Base-by-base conservation (phyloP, 345 rosid species). In the Hibiscus syriacus region DNA sequence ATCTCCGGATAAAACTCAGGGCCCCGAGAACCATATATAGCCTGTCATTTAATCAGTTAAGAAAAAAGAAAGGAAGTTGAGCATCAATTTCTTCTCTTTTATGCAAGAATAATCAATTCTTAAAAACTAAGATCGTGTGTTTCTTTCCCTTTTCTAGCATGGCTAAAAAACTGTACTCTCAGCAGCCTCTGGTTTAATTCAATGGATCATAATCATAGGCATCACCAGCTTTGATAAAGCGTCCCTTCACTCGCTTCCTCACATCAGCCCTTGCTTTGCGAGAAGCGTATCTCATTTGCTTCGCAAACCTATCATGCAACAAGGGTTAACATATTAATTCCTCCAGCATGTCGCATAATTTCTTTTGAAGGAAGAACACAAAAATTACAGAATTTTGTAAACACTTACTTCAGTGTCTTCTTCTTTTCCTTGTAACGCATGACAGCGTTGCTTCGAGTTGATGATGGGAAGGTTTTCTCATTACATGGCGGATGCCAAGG, bases 401-500 rank as follows among this genome's bases (percentile, higher is more conserved):
- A 56, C n/a, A 80, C 99, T 85, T 82, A 95, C 99, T 81, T 87
- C 79, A 97, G 96, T 39, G 85, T 83, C 82, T 34, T 34, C 38
- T 34, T 34, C 38, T 7, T 34, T 34, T 34, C 38, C 10, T 34
- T 34, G 38, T 34, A 34, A 34, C 38, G 38, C 38, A 34, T 6
- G 10, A 34, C 38, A 7, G 38, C 38, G 7, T 34, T 34, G 70
- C 79, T 89, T 54, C 97, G 81, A 58, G 74, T 86, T 45, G 85
- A 87, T 38, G 90, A 84, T 41, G 87, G 73, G 38, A 74, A 78
- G 57, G 86, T 82, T 68, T 70, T 76, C 70, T 89, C 96, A 29
- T 85, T 77, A 68, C 92, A 69, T 12, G 84, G 88, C 38, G 90
- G 83, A 78, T 81, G 80, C 97, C 96, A 91, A 64, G 96, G 92